phyloP scores from a whole-genome alignment of 352 stramenopile species.

The Phytopythium vexans region DNA sequence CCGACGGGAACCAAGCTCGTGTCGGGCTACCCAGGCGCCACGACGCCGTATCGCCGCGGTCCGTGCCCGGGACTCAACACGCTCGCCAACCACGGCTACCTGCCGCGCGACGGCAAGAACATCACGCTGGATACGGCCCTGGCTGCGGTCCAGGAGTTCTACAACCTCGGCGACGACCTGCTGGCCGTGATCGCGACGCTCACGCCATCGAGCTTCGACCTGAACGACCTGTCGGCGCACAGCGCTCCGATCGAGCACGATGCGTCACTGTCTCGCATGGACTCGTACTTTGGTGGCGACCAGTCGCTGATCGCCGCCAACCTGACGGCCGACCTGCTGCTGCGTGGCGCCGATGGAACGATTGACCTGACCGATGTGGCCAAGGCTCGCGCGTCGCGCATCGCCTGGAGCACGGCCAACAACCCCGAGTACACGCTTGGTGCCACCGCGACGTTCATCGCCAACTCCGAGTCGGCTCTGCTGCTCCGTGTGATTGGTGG shows the following conservation, averaged over 20 bases:
- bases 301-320: constrained; percentile 18
- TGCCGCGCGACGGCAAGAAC: constrained; percentile 44
- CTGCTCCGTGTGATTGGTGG: constrained; percentile 22
- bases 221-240: constrained; percentile 24
- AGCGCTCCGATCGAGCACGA: constrained; percentile 20
- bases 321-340: constrained; percentile 8
- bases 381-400: constrained; percentile 8
- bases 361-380: constrained; percentile 13
- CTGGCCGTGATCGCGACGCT: constrained; percentile 13
- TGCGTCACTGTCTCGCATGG: constrained; percentile 15
- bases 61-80: constrained; percentile 53
- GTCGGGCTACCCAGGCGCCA: constrained; percentile 20
- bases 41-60: constrained; percentile 24
- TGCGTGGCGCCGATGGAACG: constrained; percentile 10
- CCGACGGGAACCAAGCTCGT: constrained; percentile 15
- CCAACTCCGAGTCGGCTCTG: constrained; percentile 17
- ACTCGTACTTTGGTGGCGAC: constrained; percentile 20
- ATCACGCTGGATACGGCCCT: constrained; percentile 14
- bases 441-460: constrained; percentile 15
- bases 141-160: constrained; percentile 1
- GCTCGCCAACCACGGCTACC: constrained; percentile 52
- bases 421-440: constrained; percentile 17
- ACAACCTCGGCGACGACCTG: constrained; percentile 13
- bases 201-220: constrained; percentile 15
- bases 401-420: constrained; percentile 11